phyloP scores from a whole-genome alignment of 257 asterid species.

The Fraxinus anomala region DNA sequence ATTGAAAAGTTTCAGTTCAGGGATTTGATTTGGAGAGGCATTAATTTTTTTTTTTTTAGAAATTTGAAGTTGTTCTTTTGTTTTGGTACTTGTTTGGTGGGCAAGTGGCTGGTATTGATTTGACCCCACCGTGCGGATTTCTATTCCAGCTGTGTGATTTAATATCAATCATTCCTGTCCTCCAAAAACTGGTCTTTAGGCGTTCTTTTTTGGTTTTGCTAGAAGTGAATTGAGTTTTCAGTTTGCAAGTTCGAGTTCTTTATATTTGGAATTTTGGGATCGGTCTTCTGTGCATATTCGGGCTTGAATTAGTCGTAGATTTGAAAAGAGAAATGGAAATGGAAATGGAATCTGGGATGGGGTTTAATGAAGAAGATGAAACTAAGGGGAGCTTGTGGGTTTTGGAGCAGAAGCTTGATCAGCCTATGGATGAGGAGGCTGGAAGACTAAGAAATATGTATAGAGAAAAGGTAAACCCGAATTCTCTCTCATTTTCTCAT shows the following conservation, averaged over 20 bases:
- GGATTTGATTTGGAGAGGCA: conserved; percentile 9
- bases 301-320: conserved; percentile 6
- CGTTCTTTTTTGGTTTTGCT: not conserved
- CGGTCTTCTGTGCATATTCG: not conserved
- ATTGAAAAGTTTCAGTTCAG: too few relatives aligned
- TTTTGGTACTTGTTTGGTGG: conserved; percentile 21
- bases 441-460: conserved; percentile 78
- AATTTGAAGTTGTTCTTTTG: not conserved
- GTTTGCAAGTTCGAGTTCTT: not conserved
- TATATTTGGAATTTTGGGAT: not conserved
- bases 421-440: conserved; percentile 99
- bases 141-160: conserved; percentile 28
- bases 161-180: conserved; percentile 6
- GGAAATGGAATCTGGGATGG: conserved; percentile 55
- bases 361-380: conserved; percentile 57
- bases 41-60: not conserved
- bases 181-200: conserved; percentile 10
- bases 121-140: conserved; percentile 42
- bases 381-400: conserved; percentile 92
- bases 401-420: conserved; percentile 96
- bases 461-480: conserved; percentile 72
- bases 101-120: conserved; percentile 43
- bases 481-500: conserved; percentile 9
- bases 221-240: not conserved
- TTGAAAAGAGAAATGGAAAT: not conserved